phyloP scores from a whole-genome alignment of 495 filamentous ascomycete species.

The Talaromyces proteolyticus region DNA sequence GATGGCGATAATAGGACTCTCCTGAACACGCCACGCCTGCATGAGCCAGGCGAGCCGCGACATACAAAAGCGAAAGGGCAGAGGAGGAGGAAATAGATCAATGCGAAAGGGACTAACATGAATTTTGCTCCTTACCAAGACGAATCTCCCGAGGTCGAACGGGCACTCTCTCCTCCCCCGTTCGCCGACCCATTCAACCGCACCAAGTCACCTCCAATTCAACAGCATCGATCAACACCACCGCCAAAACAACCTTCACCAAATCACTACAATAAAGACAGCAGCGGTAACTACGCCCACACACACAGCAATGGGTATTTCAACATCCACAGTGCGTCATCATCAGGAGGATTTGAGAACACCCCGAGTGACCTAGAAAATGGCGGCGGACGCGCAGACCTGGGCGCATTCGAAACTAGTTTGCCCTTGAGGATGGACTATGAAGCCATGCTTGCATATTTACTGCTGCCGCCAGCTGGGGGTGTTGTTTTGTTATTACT shows the following conservation, averaged over 20 bases:
- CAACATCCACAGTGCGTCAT: background rate
- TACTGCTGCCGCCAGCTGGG: constrained; percentile 80
- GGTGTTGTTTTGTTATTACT: constrained; percentile 77
- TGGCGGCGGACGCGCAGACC: constrained; percentile 55
- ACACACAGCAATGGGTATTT: background rate
- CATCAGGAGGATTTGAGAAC: constrained; percentile 23
- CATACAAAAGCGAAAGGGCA: background rate
- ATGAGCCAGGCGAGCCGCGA: too few relatives aligned
- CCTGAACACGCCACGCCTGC: background rate
- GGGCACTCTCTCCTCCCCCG: constrained; percentile 57
- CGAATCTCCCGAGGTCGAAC: constrained; percentile 69
- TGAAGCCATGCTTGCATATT: constrained; percentile 88
- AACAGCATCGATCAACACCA: constrained; percentile 1
- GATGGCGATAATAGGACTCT: background rate
- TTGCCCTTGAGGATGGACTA: constrained; percentile 76
- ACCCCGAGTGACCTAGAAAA: constrained; percentile 30
- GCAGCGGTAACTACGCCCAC: background rate
- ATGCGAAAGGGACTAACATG: constrained; percentile 46
- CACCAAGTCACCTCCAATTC: constrained; percentile 42
- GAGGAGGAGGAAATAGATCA: too few relatives aligned
- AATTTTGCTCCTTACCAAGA: constrained; percentile 97
- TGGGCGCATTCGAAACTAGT: constrained; percentile 72
- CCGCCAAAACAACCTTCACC: background rate
- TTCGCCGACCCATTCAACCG: constrained; percentile 25
- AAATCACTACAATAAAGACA: background rate